Conservation (phyloP, 352 stramenopile species). For the Phytophthora macrochlamydospora region DNA sequence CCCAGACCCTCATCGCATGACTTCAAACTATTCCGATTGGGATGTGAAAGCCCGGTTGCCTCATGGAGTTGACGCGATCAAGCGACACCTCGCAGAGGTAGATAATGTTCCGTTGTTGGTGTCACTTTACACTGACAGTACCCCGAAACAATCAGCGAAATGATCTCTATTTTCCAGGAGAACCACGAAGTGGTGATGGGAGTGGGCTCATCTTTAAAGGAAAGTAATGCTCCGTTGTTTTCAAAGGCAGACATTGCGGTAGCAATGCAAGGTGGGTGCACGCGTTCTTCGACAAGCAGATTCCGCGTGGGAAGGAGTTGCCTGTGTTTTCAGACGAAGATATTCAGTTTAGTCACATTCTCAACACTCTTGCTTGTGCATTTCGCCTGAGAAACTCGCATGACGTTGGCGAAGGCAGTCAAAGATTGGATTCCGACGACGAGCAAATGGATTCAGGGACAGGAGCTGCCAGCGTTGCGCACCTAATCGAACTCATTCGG, state of each 20-base stretch:
- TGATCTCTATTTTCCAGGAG: slow-evolving; percentile 90
- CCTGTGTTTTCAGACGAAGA: slow-evolving; percentile 77
- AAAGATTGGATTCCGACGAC: slow-evolving; percentile 9
- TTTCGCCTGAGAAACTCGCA: slow-evolving; percentile 60
- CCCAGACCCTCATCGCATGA: slow-evolving; percentile 96
- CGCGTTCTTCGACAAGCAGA: slow-evolving; percentile 71
- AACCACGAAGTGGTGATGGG: slow-evolving; percentile 86
- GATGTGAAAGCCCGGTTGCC: slow-evolving; percentile 95
- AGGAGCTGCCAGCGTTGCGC: slow-evolving; percentile 52
- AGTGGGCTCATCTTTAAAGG: slow-evolving; percentile 77
- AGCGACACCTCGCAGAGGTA: slow-evolving; percentile 95
- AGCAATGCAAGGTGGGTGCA: slow-evolving; percentile 70
- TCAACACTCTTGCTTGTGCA: slow-evolving; percentile 82
- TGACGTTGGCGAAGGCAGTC: slow-evolving; percentile 15
- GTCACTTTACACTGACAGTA: slow-evolving; percentile 98
- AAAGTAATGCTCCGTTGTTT: slow-evolving; percentile 81
- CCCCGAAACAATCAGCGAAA: slow-evolving; percentile 94
- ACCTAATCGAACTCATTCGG: slow-evolving; percentile 83
- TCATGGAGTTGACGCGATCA: slow-evolving; percentile 96
- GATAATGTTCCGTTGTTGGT: slow-evolving; percentile 99
- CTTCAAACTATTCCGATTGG: slow-evolving; percentile 97
- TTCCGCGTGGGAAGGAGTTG: slow-evolving; percentile 60
- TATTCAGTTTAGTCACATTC: slow-evolving; percentile 80
- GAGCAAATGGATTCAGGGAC: slow-evolving; percentile 34
- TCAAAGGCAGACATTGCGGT: slow-evolving; percentile 71